Conservation (phyloP, 2,329 filamentous ascomycete genomes). For the Falciphora oryzae region DNA sequence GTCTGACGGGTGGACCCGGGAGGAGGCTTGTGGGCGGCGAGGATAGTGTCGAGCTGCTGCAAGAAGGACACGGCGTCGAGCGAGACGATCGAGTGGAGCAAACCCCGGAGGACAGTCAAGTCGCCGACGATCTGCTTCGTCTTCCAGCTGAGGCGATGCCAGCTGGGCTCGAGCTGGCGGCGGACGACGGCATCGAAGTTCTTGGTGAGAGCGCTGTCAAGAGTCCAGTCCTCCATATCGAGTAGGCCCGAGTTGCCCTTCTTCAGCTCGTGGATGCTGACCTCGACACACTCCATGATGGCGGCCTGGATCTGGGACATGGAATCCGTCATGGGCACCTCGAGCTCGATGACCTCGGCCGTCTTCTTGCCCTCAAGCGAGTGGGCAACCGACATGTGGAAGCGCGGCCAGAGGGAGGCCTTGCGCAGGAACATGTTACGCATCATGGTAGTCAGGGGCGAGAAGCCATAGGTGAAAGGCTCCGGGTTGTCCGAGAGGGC, state of each 20-base stretch:
- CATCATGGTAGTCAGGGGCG: constrained; percentile 84
- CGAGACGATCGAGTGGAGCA: constrained; percentile 75
- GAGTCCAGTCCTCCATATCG: constrained; percentile 95
- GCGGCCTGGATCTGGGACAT: constrained; percentile 95
- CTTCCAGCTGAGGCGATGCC: constrained; percentile 93
- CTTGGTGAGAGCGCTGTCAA: constrained; percentile 85
- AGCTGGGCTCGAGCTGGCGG: constrained; percentile 88
- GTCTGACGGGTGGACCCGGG: constrained; percentile 82
- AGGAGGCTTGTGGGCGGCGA: constrained; percentile 82
- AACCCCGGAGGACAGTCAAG: constrained; percentile 71
- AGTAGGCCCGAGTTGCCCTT: constrained; percentile 83
- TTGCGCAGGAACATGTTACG: constrained; percentile 86
- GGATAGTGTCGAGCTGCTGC: constrained; percentile 88
- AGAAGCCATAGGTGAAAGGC: constrained; percentile 81
- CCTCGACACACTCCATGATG: constrained; percentile 91
- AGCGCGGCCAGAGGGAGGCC: constrained; percentile 85
- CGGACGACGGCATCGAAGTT: constrained; percentile 88
- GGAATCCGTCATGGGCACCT: constrained; percentile 89
- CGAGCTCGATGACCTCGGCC: constrained; percentile 94
- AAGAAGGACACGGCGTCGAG: constrained; percentile 90
- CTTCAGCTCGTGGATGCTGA: constrained; percentile 88
- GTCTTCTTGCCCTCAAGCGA: constrained; percentile 87
- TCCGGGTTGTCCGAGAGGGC: constrained; percentile 94
- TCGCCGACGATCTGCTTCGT: constrained; percentile 93
- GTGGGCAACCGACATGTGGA: constrained; percentile 84